phyloP scores from a whole-genome alignment of 805 yeast species.

The Metschnikowia corniflorae region DNA sequence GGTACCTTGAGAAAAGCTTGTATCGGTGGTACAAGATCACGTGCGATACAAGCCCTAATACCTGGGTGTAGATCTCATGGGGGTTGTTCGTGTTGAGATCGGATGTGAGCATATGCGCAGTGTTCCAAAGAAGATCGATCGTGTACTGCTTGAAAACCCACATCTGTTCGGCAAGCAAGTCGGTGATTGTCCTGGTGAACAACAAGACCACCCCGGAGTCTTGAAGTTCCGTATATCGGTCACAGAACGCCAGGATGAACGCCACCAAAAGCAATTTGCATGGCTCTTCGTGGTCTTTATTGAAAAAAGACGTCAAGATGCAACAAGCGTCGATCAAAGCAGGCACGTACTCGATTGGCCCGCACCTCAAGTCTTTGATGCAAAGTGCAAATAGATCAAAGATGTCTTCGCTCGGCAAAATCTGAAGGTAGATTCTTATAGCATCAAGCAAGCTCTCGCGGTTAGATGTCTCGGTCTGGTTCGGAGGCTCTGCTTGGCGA shows the following conservation, averaged over 20 bases:
- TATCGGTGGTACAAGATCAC: constrained; percentile 65
- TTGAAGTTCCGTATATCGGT: constrained; percentile 7
- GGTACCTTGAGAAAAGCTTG: constrained; percentile 70
- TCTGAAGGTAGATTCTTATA: constrained; percentile 5
- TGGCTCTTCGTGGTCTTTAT: constrained; percentile 10
- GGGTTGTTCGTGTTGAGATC: constrained; percentile 3
- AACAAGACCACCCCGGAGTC: constrained; percentile 7
- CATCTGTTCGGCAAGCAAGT: constrained; percentile 43
- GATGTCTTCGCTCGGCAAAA: constrained; percentile 8
- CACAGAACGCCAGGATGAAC: constrained; percentile 24
- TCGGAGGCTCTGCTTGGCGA: not conserved
- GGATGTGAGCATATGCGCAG: constrained; percentile 23
- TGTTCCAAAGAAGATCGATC: constrained; percentile 51
- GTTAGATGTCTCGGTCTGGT: not conserved
- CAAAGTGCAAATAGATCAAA: constrained; percentile 14
- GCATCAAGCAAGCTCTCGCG: constrained; percentile 1
- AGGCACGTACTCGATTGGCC: constrained; percentile 10
- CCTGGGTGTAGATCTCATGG: constrained; percentile 27
- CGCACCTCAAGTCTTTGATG: constrained; percentile 17
- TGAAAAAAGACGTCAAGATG: constrained; percentile 15
- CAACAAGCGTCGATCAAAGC: constrained; percentile 22
- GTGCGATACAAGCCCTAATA: constrained; percentile 54
- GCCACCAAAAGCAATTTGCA: constrained; percentile 23
- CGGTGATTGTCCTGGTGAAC: constrained; percentile 30
- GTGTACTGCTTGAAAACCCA: constrained; percentile 66